Percentiles rank a stretch among this genome's conserved stretches.
Evolutionary conservation across 148 eudicot species (phyloP).

Genomic region (Arctostaphylos glauca): DNA sequence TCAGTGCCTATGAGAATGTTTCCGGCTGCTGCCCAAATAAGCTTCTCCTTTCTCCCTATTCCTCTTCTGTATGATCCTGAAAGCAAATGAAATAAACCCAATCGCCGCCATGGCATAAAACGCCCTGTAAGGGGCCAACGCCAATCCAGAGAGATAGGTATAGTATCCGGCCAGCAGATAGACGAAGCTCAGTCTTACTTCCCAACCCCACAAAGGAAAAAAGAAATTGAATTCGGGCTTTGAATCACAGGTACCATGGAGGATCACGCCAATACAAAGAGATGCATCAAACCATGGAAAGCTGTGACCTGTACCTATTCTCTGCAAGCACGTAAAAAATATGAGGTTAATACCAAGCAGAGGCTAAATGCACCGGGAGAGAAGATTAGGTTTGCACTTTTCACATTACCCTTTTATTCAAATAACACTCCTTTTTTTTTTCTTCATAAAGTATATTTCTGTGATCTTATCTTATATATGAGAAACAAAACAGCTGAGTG

Average conservation of each 20-base stretch:
- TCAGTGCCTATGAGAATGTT: constrained; percentile 80
- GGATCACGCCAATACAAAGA: constrained; percentile 72
- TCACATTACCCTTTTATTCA: neutral
- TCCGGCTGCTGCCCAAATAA: constrained; percentile 56
- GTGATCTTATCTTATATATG: no score
- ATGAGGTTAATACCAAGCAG: neutral
- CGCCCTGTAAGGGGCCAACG: constrained; percentile 68
- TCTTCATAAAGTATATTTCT: neutral
- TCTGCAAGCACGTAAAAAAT: constrained; percentile 51
- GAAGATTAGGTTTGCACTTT: neutral
- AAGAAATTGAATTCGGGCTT: constrained; percentile 78
- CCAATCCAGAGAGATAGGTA: constrained; percentile 64
- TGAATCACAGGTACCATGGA: constrained; percentile 80
- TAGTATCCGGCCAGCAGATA: constrained; percentile 84
- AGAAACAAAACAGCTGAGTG: no score
- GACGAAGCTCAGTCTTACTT: constrained; percentile 58
- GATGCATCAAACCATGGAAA: constrained; percentile 70
- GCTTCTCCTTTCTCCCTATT: constrained; percentile 70
- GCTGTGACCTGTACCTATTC: constrained; percentile 52
- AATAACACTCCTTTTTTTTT: neutral
- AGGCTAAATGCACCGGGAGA: neutral
- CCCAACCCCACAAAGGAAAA: constrained; percentile 46
- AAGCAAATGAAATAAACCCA: constrained; percentile 65
- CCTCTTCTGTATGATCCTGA: constrained; percentile 62
- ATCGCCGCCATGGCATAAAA: constrained; percentile 81